phyloP scores from a whole-genome alignment of 768 basidiomycete genomes.

The Russula ochroleuca region DNA sequence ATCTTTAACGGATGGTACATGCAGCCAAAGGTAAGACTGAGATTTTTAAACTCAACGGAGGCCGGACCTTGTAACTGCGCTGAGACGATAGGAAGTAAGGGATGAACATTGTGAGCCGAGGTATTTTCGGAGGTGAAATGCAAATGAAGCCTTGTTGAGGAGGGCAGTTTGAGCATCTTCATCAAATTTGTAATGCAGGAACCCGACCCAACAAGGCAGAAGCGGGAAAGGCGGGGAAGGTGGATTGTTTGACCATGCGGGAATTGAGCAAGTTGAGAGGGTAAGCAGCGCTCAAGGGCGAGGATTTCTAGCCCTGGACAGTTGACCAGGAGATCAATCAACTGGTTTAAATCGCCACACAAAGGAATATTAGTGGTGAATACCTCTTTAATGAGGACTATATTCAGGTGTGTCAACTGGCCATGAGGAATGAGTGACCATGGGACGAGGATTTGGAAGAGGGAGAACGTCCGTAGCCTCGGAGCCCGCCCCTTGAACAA shows the following conservation, averaged over 20 bases:
- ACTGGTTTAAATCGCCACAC: neutral
- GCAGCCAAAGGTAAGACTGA: neutral
- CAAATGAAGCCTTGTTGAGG: neutral
- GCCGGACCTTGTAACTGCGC: neutral
- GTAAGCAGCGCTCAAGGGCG: conserved; percentile 6
- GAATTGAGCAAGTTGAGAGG: neutral
- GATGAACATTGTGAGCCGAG: neutral
- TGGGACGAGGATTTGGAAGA: neutral
- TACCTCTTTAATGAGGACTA: neutral
- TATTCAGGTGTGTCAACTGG: conserved; percentile 9
- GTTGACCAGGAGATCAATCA: neutral
- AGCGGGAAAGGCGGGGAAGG: conserved; percentile 10
- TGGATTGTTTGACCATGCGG: neutral
- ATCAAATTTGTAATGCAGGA: conserved; percentile 8
- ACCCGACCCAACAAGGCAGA: conserved; percentile 2
- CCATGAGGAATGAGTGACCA: conserved; percentile 11
- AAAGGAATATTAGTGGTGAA: neutral
- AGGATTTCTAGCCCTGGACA: too few relatives aligned
- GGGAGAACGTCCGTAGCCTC: conserved; percentile 2
- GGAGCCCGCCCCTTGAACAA: conserved; percentile 5
- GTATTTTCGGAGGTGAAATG: neutral
- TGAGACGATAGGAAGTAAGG: conserved; percentile 2
- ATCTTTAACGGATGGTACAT: neutral
- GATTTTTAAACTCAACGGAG: conserved; percentile 5
- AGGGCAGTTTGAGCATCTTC: conserved; percentile 2